phyloP scores from a whole-genome alignment of 257 asterid species.

The Solanum rostratum region DNA sequence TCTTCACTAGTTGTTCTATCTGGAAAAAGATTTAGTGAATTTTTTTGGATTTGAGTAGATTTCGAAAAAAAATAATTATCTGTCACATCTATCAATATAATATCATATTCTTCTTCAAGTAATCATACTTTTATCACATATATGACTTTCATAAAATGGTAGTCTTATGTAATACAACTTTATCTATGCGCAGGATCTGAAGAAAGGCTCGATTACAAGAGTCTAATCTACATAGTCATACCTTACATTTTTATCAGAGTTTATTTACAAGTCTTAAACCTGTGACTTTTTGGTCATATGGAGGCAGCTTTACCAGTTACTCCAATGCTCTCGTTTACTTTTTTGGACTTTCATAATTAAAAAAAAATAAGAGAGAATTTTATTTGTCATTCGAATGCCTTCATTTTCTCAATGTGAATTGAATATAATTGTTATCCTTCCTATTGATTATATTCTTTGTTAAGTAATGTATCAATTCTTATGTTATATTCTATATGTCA shows the following conservation, averaged over 20 bases:
- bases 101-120: not conserved
- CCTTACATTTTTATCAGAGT: fast-evolving
- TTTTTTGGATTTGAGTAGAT: not conserved
- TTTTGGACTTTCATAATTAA: not conserved
- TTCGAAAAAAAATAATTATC: not conserved
- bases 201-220: too few relatives aligned
- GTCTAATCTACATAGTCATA: too few relatives aligned
- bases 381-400: not conserved
- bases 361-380: not conserved
- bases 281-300: too few relatives aligned
- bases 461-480: not conserved
- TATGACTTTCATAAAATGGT: not conserved
- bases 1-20: not conserved
- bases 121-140: not conserved
- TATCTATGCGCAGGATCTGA: too few relatives aligned
- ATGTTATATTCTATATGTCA: not conserved
- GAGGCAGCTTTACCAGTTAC: too few relatives aligned
- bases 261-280: too few relatives aligned
- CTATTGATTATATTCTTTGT: not conserved
- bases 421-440: not conserved
- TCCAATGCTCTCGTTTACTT: too few relatives aligned
- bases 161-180: too few relatives aligned
- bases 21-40: not conserved
- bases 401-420: not conserved
- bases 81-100: not conserved